Conservation (phyloP, 1,139 yeast genomes). For the Magnusiomyces starmeri region DNA sequence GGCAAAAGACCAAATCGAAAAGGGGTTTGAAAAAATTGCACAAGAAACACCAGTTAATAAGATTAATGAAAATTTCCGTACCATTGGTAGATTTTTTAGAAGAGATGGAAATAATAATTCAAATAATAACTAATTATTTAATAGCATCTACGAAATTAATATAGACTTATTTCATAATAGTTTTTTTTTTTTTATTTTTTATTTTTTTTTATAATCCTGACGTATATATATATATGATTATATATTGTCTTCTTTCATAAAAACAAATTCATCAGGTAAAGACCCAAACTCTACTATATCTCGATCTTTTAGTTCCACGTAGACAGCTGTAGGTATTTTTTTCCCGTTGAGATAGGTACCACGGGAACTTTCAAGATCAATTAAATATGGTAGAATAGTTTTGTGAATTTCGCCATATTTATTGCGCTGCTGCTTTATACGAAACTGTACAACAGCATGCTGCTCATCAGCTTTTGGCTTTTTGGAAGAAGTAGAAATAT, state of each 20-base stretch:
- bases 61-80: constrained; percentile 48
- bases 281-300: constrained; percentile 46
- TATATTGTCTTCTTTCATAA: constrained; percentile 17
- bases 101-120: constrained; percentile 32
- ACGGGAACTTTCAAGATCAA: constrained; percentile 48
- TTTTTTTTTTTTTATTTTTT: not conserved
- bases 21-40: constrained; percentile 47
- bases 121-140: not conserved
- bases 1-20: constrained; percentile 49
- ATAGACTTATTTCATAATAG: not conserved
- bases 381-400: constrained; percentile 38
- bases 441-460: constrained; percentile 52
- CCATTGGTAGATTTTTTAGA: constrained; percentile 52
- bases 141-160: too few species aligned
- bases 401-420: constrained; percentile 21
- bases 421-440: constrained; percentile 24
- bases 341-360: constrained; percentile 47
- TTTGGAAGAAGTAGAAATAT: constrained; percentile 32
- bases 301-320: constrained; percentile 41
- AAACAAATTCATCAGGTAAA: constrained; percentile 32
- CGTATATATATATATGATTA: too few species aligned
- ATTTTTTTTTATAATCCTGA: not conserved
- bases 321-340: constrained; percentile 41
- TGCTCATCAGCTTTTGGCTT: constrained; percentile 27
- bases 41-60: constrained; percentile 47